phyloP scores from a whole-genome alignment of 352 stramenopile genomes.

The Phytopythium mirpurense region DNA sequence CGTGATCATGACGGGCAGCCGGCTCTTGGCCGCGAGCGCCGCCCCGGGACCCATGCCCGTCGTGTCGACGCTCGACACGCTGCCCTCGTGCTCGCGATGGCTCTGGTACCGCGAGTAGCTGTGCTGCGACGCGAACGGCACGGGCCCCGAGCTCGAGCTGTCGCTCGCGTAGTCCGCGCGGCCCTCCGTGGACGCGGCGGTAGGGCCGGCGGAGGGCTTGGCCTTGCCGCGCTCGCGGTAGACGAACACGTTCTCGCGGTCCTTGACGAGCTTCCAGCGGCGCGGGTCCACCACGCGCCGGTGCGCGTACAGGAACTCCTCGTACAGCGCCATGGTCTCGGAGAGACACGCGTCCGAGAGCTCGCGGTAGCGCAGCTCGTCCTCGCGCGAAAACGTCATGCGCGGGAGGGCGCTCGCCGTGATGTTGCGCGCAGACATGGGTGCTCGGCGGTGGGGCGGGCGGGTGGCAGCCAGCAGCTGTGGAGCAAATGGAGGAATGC shows the following conservation, averaged over 20 bases:
- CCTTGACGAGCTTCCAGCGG: constrained; percentile 36
- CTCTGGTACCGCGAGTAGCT: neutral
- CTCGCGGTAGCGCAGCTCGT: constrained; percentile 22
- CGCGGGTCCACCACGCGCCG: constrained; percentile 21
- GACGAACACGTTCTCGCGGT: constrained; percentile 25
- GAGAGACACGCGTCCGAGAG: constrained; percentile 17
- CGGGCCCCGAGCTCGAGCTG: neutral
- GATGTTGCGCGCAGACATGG: constrained; percentile 9
- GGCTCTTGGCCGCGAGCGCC: constrained; percentile 31
- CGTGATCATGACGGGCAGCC: constrained; percentile 29
- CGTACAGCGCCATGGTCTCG: constrained; percentile 33
- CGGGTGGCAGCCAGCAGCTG: too few relatives aligned
- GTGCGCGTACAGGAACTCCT: constrained; percentile 23
- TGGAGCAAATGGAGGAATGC: neutral
- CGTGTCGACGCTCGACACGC: constrained; percentile 4
- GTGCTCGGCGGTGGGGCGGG: neutral
- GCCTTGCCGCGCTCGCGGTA: constrained; percentile 21
- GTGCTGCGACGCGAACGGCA: constrained; percentile 8
- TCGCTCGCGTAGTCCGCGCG: neutral
- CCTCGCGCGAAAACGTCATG: constrained; percentile 22
- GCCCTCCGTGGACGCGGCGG: too few relatives aligned
- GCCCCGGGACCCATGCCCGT: constrained; percentile 31
- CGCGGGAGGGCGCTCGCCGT: constrained; percentile 22
- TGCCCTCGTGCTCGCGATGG: constrained; percentile 1
- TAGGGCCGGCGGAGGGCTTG: too few relatives aligned